phyloP scores from a whole-genome alignment of 495 filamentous ascomycete genomes.

The Aspergillus wentii region DNA sequence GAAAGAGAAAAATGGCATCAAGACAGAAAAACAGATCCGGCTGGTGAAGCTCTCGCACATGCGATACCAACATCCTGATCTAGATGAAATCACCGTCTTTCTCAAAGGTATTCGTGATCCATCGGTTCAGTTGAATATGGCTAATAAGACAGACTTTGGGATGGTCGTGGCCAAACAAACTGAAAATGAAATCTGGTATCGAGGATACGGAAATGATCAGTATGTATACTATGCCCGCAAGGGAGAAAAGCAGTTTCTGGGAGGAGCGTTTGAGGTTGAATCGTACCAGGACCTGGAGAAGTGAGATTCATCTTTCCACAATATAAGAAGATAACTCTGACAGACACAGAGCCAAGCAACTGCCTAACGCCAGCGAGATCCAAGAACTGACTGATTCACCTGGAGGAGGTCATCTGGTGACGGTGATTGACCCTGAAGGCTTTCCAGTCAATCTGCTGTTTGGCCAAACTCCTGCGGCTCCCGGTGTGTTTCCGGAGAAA shows the following conservation, averaged over 20 bases:
- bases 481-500: constrained; percentile 15
- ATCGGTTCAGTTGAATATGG: not conserved
- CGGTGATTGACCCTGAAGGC: constrained; percentile 31
- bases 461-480: constrained; percentile 4
- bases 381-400: constrained; percentile 22
- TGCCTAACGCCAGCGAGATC: constrained; percentile 21
- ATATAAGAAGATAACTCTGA: not conserved
- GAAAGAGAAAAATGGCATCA: constrained; percentile 25
- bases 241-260: constrained; percentile 48
- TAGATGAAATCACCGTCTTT: constrained; percentile 31
- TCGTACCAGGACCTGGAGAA: constrained; percentile 50
- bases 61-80: constrained; percentile 41
- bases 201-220: constrained; percentile 57
- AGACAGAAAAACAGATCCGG: constrained; percentile 25
- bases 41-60: constrained; percentile 35
- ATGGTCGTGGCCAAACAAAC: constrained; percentile 40
- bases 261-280: constrained; percentile 50
- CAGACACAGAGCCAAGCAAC: constrained; percentile 19
- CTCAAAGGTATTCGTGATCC: constrained; percentile 16
- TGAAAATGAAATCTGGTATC: constrained; percentile 49
- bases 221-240: constrained; percentile 49
- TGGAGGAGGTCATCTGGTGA: constrained; percentile 27
- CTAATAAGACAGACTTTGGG: constrained; percentile 47
- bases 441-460: constrained; percentile 29
- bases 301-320: constrained; percentile 5